Conservation (phyloP, 139 green algal genomes). For the Micromonas commoda region DNA sequence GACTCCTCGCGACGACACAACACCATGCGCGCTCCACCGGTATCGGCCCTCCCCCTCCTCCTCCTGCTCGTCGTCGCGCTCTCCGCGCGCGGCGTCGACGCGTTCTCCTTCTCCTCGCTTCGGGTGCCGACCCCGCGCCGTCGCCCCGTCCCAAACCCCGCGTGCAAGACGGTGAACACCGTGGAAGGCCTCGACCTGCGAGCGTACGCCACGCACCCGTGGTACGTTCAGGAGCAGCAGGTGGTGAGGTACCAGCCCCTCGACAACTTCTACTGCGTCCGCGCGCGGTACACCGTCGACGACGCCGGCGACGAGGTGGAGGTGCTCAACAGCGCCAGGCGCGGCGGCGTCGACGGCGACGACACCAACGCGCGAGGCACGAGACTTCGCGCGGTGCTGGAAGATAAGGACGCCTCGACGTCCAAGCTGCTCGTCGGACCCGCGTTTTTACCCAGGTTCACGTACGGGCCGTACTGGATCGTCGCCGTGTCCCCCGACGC, state of each 20-base stretch:
- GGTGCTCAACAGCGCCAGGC: neutral
- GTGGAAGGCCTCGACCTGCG: neutral
- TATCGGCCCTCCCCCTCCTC: neutral
- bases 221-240: constrained; percentile 20
- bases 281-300: constrained; percentile 1
- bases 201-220: neutral
- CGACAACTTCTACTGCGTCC: constrained; percentile 13
- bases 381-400: neutral
- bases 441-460: neutral
- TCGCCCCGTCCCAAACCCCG: too few relatives aligned
- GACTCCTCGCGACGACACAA: too few relatives aligned
- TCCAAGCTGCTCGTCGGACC: constrained; percentile 7
- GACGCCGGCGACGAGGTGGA: neutral
- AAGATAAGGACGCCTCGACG: neutral
- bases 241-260: constrained; percentile 2
- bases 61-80: neutral
- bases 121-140: too few relatives aligned
- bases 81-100: neutral
- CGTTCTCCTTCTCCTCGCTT: too few relatives aligned
- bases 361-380: neutral
- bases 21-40: too few relatives aligned
- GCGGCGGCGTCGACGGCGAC: neutral
- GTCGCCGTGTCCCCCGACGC: neutral
- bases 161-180: neutral
- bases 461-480: constrained; percentile 25